These are phyloP conservation scores for Cladophialophora chaetospira DNA, from an alignment of 2,329 filamentous ascomycete genomes.

Conservation along the genomic window DNA sequence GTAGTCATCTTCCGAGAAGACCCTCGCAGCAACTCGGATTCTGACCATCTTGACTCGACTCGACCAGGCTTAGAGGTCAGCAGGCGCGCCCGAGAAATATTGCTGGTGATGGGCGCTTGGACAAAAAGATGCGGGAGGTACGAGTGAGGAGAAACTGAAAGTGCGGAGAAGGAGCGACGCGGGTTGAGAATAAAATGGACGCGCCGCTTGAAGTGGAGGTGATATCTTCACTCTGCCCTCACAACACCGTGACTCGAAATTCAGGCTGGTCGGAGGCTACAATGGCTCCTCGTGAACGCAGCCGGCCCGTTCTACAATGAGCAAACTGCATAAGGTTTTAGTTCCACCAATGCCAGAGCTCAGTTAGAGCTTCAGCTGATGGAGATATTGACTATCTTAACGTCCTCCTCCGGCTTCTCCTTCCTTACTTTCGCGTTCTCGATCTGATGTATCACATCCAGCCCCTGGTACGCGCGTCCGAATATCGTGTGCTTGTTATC, in stretches of 20 bases:
- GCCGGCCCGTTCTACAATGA: too few relatives aligned
- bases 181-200: too few relatives aligned
- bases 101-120: slow-evolving; percentile 2
- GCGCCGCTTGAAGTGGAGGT: too few relatives aligned
- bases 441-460: slow-evolving; percentile 95
- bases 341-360: too few relatives aligned
- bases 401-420: slow-evolving; percentile 95
- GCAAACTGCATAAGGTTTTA: too few relatives aligned
- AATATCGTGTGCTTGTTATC: slow-evolving; percentile 97
- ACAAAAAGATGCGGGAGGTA: slow-evolving; percentile 9
- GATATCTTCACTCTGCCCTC: too few relatives aligned
- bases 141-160: slow-evolving; percentile 8
- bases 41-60: slow-evolving; percentile 32
- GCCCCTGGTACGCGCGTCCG: slow-evolving; percentile 81
- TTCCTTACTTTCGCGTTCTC: slow-evolving; percentile 84
- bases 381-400: slow-evolving; percentile 89
- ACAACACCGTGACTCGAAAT: too few relatives aligned
- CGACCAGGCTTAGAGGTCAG: background rate
- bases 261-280: too few relatives aligned
- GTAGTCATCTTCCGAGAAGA: slow-evolving; percentile 32
- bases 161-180: slow-evolving; percentile 18
- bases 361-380: slow-evolving; percentile 35
- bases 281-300: too few relatives aligned
- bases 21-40: slow-evolving; percentile 29
- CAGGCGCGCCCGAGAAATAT: background rate